Conservation (phyloP, 371 early-diverging fungal genomes). For the Encephalitozoon intestinalis region DNA sequence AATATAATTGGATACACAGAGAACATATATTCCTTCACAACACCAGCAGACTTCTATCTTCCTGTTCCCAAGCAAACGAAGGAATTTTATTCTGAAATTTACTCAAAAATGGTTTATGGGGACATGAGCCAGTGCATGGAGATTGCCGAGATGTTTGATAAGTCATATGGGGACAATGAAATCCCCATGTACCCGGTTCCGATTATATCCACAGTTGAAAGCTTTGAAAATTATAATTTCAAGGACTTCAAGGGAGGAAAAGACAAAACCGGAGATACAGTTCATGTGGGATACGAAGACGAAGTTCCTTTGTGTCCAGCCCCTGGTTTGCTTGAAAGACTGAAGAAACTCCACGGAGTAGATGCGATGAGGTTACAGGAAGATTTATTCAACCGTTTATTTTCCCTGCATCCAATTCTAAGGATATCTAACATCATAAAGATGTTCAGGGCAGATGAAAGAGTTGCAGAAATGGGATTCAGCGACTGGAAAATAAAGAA, state of each 20-base stretch:
- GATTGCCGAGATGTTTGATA: not conserved
- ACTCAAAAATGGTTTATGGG: slow-evolving; percentile 1
- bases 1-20: not conserved
- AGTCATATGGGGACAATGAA: not conserved
- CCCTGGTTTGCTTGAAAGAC: not conserved
- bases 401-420: slow-evolving; percentile 1
- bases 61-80: not conserved
- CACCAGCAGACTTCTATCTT: slow-evolving; percentile 39
- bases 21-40: slow-evolving; percentile 12
- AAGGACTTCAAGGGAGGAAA: not conserved
- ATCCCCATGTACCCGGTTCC: slow-evolving; percentile 27
- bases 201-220: not conserved
- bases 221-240: slow-evolving; percentile 12
- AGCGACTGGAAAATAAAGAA: slow-evolving; percentile 38
- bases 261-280: not conserved
- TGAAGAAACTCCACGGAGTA: not conserved
- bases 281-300: slow-evolving; percentile 6
- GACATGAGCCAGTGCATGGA: slow-evolving; percentile 14
- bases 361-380: not conserved
- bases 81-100: slow-evolving; percentile 19
- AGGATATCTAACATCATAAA: slow-evolving; percentile 3
- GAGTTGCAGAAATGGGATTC: not conserved
- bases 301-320: not conserved
- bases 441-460: slow-evolving; percentile 1
- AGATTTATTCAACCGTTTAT: not conserved